These are phyloP conservation scores for Penicillium manginii DNA, from an alignment of 495 filamentous ascomycete species.

Conservation along the genomic window DNA sequence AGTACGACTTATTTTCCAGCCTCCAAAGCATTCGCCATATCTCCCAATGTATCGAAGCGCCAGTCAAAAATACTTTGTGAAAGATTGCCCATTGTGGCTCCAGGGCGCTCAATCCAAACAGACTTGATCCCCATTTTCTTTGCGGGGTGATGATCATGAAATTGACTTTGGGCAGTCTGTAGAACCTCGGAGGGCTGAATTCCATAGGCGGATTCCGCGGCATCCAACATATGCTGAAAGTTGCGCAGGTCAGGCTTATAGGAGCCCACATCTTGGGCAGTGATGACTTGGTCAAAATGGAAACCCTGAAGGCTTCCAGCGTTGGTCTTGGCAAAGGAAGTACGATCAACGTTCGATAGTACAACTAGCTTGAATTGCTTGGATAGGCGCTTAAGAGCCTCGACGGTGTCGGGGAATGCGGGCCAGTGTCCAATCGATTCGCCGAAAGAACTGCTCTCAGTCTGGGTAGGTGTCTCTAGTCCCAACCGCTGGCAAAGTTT, in stretches of 20 bases:
- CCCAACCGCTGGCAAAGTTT: conserved; percentile 46
- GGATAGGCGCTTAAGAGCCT: conserved; percentile 56
- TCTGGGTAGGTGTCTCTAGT: conserved; percentile 35
- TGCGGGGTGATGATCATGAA: conserved; percentile 73
- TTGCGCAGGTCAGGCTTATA: conserved; percentile 74
- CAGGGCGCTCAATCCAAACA: conserved; percentile 70
- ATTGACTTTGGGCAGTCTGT: conserved; percentile 71
- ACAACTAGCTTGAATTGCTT: conserved; percentile 70
- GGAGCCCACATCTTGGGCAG: conserved; percentile 72
- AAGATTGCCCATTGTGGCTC: conserved; percentile 45
- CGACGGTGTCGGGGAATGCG: conserved; percentile 66
- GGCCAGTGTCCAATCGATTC: conserved; percentile 63
- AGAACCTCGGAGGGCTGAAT: conserved; percentile 58
- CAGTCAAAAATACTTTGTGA: conserved; percentile 55
- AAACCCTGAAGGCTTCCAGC: conserved; percentile 50
- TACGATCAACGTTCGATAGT: conserved; percentile 72
- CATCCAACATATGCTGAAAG: conserved; percentile 65
- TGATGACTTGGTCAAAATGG: conserved; percentile 69
- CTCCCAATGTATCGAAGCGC: conserved; percentile 66
- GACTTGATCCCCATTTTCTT: conserved; percentile 62
- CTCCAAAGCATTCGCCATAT: conserved; percentile 76
- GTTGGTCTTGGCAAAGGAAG: conserved; percentile 60
- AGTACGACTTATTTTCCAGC: background rate
- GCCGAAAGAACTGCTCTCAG: conserved; percentile 48
- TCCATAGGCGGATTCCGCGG: conserved; percentile 58